Evolutionary conservation across 768 basidiomycete species (phyloP).

Genomic region (Boletus eberwhitei): DNA sequence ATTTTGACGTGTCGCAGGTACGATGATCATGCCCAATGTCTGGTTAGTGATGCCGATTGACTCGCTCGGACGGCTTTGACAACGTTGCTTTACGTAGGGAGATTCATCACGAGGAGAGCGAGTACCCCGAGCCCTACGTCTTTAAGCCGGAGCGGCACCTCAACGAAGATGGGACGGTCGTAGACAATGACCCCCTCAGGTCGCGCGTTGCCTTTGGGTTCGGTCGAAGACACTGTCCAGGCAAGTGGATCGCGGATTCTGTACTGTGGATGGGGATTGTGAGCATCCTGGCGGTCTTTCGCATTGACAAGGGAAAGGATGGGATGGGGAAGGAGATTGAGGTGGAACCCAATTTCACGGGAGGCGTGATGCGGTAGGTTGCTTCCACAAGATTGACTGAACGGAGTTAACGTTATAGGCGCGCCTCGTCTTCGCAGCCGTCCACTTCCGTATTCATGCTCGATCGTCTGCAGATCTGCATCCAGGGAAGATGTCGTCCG

Average conservation of each 20-base stretch:
- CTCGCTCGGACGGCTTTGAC: neutral
- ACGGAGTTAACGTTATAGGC: slow-evolving; percentile 17
- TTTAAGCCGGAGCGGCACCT: slow-evolving; percentile 30
- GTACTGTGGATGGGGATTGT: slow-evolving; percentile 31
- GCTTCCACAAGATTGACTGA: slow-evolving; percentile 4
- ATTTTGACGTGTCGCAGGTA: slow-evolving; percentile 15
- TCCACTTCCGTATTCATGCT: slow-evolving; percentile 30
- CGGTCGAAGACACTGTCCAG: slow-evolving; percentile 31
- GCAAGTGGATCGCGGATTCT: slow-evolving; percentile 32
- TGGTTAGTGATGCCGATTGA: slow-evolving; percentile 18
- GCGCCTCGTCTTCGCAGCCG: slow-evolving; percentile 24
- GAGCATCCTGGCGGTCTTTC: slow-evolving; percentile 25
- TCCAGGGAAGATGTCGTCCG: slow-evolving; percentile 19
- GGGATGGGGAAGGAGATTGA: slow-evolving; percentile 21
- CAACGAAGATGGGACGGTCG: slow-evolving; percentile 20
- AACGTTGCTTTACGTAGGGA: slow-evolving; percentile 14
- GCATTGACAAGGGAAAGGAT: slow-evolving; percentile 22
- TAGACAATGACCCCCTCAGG: slow-evolving; percentile 24
- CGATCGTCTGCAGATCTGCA: slow-evolving; percentile 29
- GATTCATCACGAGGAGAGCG: slow-evolving; percentile 30
- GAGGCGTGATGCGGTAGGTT: slow-evolving; percentile 33
- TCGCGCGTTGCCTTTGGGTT: slow-evolving; percentile 31
- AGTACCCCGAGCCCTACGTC: slow-evolving; percentile 23
- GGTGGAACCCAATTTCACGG: slow-evolving; percentile 28
- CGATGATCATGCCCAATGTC: slow-evolving; percentile 29